phyloP scores from a whole-genome alignment of 768 basidiomycete species.

The Scleroderma bovista region DNA sequence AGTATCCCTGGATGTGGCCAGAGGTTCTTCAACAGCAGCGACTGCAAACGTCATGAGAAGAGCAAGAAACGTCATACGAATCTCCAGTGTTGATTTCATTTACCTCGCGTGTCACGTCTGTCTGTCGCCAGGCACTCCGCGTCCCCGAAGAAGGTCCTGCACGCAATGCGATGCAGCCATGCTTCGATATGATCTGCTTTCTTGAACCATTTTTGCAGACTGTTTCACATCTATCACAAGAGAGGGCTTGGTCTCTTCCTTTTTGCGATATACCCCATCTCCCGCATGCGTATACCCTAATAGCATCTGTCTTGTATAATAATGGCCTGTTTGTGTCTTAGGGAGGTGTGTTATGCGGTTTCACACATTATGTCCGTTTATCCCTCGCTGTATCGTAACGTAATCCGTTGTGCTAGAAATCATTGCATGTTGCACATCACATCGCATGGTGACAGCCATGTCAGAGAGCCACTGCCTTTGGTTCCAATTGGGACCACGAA shows the following conservation, averaged over 20 bases:
- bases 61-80: constrained; percentile 29
- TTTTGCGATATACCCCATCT: not conserved
- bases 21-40: constrained; percentile 27
- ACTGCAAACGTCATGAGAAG: constrained; percentile 30
- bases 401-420: too few relatives aligned
- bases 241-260: too few relatives aligned
- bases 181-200: too few relatives aligned
- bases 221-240: too few relatives aligned
- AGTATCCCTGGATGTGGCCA: constrained; percentile 21
- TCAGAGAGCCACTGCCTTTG: too few relatives aligned
- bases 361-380: not conserved
- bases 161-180: too few relatives aligned
- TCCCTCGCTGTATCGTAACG: too few relatives aligned
- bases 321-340: not conserved
- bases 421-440: too few relatives aligned
- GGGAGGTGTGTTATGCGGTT: not conserved
- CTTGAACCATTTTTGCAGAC: too few relatives aligned
- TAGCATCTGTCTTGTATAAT: not conserved
- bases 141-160: not conserved
- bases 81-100: constrained; percentile 5
- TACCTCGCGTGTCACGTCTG: constrained; percentile 1
- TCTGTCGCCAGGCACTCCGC: not conserved
- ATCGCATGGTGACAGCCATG: too few relatives aligned
- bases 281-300: not conserved
- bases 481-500: too few relatives aligned